Evolutionary conservation across 2,329 filamentous ascomycete species (phyloP).

Genomic region (Paecilomyces sp.): DNA sequence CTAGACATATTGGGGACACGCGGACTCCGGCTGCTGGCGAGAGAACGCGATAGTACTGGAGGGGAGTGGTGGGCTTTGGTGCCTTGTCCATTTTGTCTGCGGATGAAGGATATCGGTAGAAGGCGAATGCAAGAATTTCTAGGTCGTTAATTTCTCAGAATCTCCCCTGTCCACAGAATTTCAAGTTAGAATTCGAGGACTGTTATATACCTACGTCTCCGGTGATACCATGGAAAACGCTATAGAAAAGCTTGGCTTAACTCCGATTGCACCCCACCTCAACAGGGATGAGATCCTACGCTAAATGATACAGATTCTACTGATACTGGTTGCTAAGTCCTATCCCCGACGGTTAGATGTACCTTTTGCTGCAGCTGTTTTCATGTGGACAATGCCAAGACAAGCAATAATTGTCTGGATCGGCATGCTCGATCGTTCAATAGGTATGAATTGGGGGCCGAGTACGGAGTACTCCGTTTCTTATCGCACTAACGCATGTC

Average conservation of each 20-base stretch:
- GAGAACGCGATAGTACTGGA: conserved; percentile 1
- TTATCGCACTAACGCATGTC: too few species aligned
- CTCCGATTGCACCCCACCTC: not conserved
- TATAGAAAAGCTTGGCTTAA: not conserved
- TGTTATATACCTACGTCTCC: not conserved
- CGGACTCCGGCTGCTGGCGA: conserved; percentile 1
- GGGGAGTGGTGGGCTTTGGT: not conserved
- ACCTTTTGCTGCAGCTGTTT: not conserved
- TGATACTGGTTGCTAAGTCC: not conserved
- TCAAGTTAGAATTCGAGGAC: not conserved
- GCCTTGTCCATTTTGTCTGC: not conserved
- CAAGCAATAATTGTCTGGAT: too few species aligned
- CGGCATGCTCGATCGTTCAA: too few species aligned
- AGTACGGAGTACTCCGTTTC: too few species aligned
- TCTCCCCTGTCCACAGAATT: not conserved
- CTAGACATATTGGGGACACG: conserved; percentile 3
- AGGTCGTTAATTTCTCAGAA: not conserved
- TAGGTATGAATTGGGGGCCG: too few species aligned
- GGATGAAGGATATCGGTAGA: not conserved
- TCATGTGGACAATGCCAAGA: not conserved
- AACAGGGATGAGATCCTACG: too few species aligned
- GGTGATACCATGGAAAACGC: not conserved
- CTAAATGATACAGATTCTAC: not conserved
- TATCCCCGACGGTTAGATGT: not conserved
- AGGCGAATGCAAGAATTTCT: too few species aligned